Evolutionary conservation across 2,329 filamentous ascomycete species (phyloP).

Genomic region (Fusarium sarcochroum): DNA sequence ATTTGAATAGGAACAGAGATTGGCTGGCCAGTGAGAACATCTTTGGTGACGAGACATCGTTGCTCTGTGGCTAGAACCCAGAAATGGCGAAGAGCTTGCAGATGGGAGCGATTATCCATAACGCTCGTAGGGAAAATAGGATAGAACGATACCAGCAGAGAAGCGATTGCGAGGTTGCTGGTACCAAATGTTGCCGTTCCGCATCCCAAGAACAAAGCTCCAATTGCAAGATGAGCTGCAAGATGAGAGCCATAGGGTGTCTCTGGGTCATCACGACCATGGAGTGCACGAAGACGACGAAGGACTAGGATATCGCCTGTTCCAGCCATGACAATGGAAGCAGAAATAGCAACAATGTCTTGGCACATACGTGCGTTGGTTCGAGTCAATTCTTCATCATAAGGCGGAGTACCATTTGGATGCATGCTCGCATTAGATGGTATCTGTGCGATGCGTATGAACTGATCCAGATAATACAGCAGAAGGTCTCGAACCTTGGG

Average conservation of each 20-base stretch:
- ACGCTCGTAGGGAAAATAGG: conserved; percentile 91
- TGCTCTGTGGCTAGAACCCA: conserved; percentile 96
- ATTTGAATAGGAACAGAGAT: conserved; percentile 81
- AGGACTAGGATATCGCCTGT: conserved; percentile 91
- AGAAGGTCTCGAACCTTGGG: conserved; percentile 82
- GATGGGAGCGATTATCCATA: conserved; percentile 92
- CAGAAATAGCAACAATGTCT: conserved; percentile 85
- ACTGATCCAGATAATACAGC: conserved; percentile 86
- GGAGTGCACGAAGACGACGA: conserved; percentile 86
- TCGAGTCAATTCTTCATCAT: conserved; percentile 87
- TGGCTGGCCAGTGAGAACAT: conserved; percentile 86
- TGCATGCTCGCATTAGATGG: conserved; percentile 51
- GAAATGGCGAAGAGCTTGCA: conserved; percentile 96
- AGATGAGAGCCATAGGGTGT: conserved; percentile 95
- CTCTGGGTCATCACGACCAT: conserved; percentile 86
- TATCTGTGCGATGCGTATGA: conserved; percentile 81
- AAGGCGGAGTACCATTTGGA: conserved; percentile 62
- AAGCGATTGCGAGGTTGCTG: conserved; percentile 86
- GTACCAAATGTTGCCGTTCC: conserved; percentile 94
- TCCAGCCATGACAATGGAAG: conserved; percentile 93
- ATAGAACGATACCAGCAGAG: conserved; percentile 92
- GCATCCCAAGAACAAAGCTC: conserved; percentile 90
- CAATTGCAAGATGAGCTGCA: conserved; percentile 91
- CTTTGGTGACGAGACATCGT: conserved; percentile 88
- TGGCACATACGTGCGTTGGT: conserved; percentile 92